Conservation (phyloP, 1,139 yeast genomes). For the Blastobotrys serpentis region DNA sequence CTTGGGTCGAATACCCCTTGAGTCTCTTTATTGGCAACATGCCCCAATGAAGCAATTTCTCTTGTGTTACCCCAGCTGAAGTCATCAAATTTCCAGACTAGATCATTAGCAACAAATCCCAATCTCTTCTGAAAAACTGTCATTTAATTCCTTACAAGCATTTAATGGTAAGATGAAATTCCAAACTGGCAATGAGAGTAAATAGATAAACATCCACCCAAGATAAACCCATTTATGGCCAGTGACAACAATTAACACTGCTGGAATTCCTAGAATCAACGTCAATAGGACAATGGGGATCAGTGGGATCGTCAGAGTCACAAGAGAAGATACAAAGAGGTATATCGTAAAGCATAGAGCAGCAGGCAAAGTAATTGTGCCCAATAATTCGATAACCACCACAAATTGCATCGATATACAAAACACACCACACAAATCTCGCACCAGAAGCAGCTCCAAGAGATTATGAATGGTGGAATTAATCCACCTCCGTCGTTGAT, state of each 20-base stretch:
- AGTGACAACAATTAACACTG: slow-evolving; percentile 70
- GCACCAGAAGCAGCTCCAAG: slow-evolving; percentile 83
- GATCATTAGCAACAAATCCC: slow-evolving; percentile 34
- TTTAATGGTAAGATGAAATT: slow-evolving; percentile 81
- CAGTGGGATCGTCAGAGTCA: slow-evolving; percentile 49
- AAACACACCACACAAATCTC: slow-evolving; percentile 94
- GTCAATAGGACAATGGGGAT: slow-evolving; percentile 77
- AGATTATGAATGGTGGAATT: slow-evolving; percentile 95
- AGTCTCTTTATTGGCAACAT: not conserved
- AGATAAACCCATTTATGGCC: slow-evolving; percentile 71
- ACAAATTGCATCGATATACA: slow-evolving; percentile 98
- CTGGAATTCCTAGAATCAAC: slow-evolving; percentile 83
- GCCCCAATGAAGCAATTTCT: not conserved
- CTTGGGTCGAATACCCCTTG: slow-evolving; percentile 14
- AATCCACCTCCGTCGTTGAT: slow-evolving; percentile 98
- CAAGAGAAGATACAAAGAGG: slow-evolving; percentile 72
- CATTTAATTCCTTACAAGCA: slow-evolving; percentile 48
- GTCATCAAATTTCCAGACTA: slow-evolving; percentile 85
- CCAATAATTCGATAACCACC: slow-evolving; percentile 80
- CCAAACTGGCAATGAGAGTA: slow-evolving; percentile 86
- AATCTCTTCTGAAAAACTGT: too few relatives aligned
- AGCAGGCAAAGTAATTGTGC: slow-evolving; percentile 89
- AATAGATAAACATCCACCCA: slow-evolving; percentile 73
- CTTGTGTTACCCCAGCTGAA: slow-evolving; percentile 96
- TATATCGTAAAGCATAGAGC: slow-evolving; percentile 86